phyloP scores from a whole-genome alignment of 2,329 filamentous ascomycete species.

The Hypoxylon sp. region DNA sequence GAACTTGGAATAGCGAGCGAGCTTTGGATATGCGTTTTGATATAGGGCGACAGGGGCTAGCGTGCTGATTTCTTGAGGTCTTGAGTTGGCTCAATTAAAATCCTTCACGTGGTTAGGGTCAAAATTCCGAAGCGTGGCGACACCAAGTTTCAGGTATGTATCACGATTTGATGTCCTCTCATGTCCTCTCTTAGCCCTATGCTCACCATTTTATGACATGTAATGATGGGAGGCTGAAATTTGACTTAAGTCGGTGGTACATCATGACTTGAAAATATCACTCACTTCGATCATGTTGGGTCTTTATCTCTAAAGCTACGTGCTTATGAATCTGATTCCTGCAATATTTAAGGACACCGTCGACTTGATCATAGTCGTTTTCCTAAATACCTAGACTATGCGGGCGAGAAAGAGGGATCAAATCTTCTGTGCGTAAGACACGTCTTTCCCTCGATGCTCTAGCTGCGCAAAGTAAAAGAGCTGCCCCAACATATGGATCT shows the following conservation, averaged over 20 bases:
- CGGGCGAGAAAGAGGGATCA: no score
- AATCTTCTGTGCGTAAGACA: no score
- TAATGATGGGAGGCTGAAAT: background rate
- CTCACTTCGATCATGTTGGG: background rate
- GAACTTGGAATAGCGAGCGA: constrained; percentile 42
- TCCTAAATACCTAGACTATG: no score
- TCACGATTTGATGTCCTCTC: background rate
- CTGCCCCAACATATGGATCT: constrained; percentile 37
- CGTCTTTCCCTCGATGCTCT: constrained; percentile 10
- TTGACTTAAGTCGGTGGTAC: background rate
- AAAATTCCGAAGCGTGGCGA: background rate
- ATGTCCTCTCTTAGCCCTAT: background rate
- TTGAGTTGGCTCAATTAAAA: background rate
- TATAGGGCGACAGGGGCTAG: background rate
- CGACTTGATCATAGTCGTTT: no score
- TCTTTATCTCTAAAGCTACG: background rate
- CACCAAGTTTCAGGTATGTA: background rate
- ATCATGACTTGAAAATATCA: background rate
- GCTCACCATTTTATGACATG: background rate
- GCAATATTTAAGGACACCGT: no score
- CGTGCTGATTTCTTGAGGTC: background rate
- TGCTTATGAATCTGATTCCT: no score
- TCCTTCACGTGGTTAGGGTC: background rate
- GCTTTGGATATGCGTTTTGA: constrained; percentile 19
- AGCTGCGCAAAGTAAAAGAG: constrained; percentile 33